A percentile compares a stretch with the other conserved stretches of the same genome.
Conservation (phyloP, 2,329 filamentous ascomycete genomes). For the Pezicula carpinea region DNA sequence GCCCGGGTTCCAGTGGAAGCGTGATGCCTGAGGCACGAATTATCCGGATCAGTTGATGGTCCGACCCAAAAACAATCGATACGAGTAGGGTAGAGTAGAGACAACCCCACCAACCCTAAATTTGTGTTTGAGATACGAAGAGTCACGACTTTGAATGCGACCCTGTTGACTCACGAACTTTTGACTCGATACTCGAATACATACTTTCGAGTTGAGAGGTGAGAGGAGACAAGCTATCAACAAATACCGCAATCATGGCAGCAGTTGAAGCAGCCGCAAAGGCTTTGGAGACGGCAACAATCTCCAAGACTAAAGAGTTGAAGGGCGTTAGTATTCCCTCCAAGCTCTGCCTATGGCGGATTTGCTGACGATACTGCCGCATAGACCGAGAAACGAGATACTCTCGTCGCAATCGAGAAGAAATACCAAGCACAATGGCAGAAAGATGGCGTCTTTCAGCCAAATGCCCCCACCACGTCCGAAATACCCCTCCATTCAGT, state of each 20-base stretch:
- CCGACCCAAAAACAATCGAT: no score
- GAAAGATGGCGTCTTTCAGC: constrained; percentile 73
- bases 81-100: no score
- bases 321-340: constrained; percentile 45
- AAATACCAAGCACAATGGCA: constrained; percentile 88
- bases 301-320: constrained; percentile 58
- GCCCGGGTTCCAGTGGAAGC: constrained; percentile 3
- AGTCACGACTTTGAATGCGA: background rate
- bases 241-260: constrained; percentile 37
- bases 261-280: constrained; percentile 29
- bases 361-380: constrained; percentile 14
- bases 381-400: constrained; percentile 82
- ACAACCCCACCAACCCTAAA: constrained; percentile 18
- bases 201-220: constrained; percentile 3
- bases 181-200: constrained; percentile 2
- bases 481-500: constrained; percentile 76
- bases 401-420: constrained; percentile 78
- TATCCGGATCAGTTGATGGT: no score
- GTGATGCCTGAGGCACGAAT: background rate
- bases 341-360: constrained; percentile 12
- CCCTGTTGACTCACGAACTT: background rate
- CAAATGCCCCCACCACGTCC: constrained; percentile 72
- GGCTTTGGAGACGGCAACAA: constrained; percentile 45
- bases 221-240: background rate
- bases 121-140: constrained; percentile 1